Evolutionary conservation across 2,329 filamentous ascomycete species (phyloP).

Genomic region (Sporothrix pallida): DNA sequence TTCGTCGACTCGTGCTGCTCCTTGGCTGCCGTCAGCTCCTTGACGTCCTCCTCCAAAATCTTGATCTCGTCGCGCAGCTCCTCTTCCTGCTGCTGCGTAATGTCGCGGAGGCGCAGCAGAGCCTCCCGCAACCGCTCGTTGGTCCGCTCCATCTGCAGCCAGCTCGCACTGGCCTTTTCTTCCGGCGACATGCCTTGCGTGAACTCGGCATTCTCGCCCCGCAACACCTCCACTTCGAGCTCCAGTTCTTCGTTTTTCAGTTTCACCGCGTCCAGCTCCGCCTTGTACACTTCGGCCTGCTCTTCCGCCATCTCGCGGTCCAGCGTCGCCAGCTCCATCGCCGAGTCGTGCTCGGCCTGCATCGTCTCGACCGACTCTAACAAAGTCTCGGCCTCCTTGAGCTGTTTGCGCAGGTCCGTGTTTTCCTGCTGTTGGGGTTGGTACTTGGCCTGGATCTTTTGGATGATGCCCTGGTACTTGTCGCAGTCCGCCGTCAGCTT

Average conservation of each 20-base stretch:
- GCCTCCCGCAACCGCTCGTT: conserved; percentile 89
- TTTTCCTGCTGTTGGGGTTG: conserved; percentile 84
- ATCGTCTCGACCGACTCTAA: conserved; percentile 73
- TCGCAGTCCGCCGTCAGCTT: conserved; percentile 77
- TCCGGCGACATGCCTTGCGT: conserved; percentile 85
- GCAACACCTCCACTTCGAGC: conserved; percentile 83
- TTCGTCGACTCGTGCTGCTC: conserved; percentile 72
- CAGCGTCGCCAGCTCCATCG: conserved; percentile 83
- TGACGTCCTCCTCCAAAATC: conserved; percentile 73
- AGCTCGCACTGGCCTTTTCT: conserved; percentile 83
- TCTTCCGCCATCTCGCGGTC: conserved; percentile 98
- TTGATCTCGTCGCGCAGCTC: conserved; percentile 78
- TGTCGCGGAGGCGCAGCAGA: conserved; percentile 80
- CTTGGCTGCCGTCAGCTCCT: conserved; percentile 69
- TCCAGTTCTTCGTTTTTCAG: conserved; percentile 81
- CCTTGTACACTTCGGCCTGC: conserved; percentile 79
- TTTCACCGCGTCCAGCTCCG: conserved; percentile 78
- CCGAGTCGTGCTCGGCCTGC: conserved; percentile 83
- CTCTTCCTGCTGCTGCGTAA: conserved; percentile 82
- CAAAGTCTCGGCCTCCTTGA: conserved; percentile 75
- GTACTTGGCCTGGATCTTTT: conserved; percentile 88
- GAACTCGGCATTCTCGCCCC: conserved; percentile 85
- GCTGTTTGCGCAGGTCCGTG: conserved; percentile 72
- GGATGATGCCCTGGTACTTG: conserved; percentile 81
- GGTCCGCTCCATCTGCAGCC: conserved; percentile 88